Percentiles rank a stretch among this genome's conserved stretches.
These are phyloP conservation scores for Hibiscus syriacus DNA, from an alignment of 345 rosid species.

Conservation along the genomic window DNA sequence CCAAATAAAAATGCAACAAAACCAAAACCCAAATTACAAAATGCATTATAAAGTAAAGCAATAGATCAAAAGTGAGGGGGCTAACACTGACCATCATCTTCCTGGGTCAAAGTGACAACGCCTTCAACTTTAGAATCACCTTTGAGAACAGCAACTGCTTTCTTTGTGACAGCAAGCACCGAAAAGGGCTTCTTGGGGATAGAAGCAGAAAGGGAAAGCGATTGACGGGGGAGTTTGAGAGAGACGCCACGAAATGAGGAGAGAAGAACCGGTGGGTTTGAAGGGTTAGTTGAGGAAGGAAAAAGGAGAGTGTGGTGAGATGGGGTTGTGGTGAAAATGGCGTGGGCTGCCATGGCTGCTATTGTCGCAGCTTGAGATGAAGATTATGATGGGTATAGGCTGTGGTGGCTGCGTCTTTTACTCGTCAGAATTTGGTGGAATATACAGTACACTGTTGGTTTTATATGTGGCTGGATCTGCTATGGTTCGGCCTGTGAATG, in stretches of 20 bases:
- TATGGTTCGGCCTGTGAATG: too few relatives aligned
- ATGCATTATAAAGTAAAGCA: not conserved
- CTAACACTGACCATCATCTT: slow-evolving; percentile 43
- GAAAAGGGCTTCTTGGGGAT: slow-evolving; percentile 33
- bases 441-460: not conserved
- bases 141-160: slow-evolving; percentile 86
- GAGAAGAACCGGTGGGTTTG: slow-evolving; percentile 12
- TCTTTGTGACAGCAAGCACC: slow-evolving; percentile 58
- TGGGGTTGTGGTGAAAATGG: slow-evolving; percentile 32
- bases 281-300: slow-evolving; percentile 12
- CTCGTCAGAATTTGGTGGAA: not conserved
- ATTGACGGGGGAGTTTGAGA: slow-evolving; percentile 36
- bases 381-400: slow-evolving; percentile 12
- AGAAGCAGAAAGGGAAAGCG: slow-evolving; percentile 29
- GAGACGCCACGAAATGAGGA: slow-evolving; percentile 57
- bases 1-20: slow-evolving; percentile 1
- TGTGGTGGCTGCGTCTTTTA: slow-evolving; percentile 8
- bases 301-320: slow-evolving; percentile 16
- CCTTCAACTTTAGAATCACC: slow-evolving; percentile 82
- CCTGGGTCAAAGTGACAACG: slow-evolving; percentile 74
- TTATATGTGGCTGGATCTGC: not conserved
- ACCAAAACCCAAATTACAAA: not conserved
- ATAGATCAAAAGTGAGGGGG: not conserved
- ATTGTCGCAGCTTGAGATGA: not conserved
- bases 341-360: slow-evolving; percentile 57